These are phyloP conservation scores for Tubosaeta brunneosetosa DNA, from an alignment of 768 basidiomycete genomes.

Conservation along the genomic window DNA sequence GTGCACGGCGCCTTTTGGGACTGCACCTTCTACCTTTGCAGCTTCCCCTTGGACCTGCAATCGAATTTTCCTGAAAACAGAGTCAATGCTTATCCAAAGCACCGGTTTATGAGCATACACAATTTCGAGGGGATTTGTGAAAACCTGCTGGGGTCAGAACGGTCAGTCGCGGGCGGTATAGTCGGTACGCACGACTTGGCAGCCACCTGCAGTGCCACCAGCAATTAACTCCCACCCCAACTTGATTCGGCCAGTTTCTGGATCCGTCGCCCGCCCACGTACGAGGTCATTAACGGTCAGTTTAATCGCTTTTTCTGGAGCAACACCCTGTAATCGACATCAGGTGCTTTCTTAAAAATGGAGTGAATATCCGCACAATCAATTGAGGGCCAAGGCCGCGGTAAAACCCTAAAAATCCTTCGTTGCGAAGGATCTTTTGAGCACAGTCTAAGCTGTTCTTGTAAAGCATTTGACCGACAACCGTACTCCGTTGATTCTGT, in stretches of 20 bases:
- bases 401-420: conserved; percentile 94
- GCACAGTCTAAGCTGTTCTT: conserved; percentile 96
- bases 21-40: conserved; percentile 77
- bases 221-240: conserved; percentile 89
- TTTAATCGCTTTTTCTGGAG: conserved; percentile 97
- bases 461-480: conserved; percentile 95
- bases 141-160: conserved; percentile 52
- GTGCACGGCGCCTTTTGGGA: conserved; percentile 82
- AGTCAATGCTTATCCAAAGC: background rate
- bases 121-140: conserved; percentile 96
- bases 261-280: conserved; percentile 79
- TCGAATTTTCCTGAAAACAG: conserved; percentile 71
- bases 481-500: conserved; percentile 96
- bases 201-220: conserved; percentile 91
- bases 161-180: conserved; percentile 4
- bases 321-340: conserved; percentile 64
- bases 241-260: conserved; percentile 92
- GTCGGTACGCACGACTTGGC: conserved; percentile 81
- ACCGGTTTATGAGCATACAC: conserved; percentile 52
- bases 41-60: conserved; percentile 95
- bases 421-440: conserved; percentile 88
- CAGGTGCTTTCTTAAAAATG: background rate
- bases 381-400: conserved; percentile 94
- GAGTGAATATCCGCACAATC: conserved; percentile 47
- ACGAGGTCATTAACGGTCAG: conserved; percentile 93